Base-by-base conservation (phyloP, 768 basidiomycete species). In the Lentinula edodes region DNA sequence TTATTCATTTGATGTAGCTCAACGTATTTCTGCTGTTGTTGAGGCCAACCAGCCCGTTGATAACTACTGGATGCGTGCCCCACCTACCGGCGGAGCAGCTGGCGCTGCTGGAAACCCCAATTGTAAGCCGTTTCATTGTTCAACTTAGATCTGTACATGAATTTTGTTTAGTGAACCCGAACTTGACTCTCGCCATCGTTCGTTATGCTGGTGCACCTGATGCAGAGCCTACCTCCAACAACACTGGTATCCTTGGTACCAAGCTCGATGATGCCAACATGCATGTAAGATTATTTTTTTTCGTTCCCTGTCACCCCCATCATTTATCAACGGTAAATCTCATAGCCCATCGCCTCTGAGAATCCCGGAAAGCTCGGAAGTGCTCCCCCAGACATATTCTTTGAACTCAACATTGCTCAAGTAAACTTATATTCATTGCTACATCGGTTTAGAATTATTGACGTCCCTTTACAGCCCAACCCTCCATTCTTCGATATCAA, bases 111-210 rank as follows among this genome's bases (percentile, higher is more conserved):
- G 52, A n/a, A 71, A 72, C 9, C 66, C 73, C 61, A 77, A 74
- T 62, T 18, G 2, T 7, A 0, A 39, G 23, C 41, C 12, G 52
- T 20, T 23, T n/a, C 12, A 18, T 32, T 18, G 6, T 28, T 28
- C 6, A 15, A 60, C 28, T 12, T 63, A 39, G 16, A n/a, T 12
- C 23, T 28, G 58, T 20, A 28, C 42, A 39, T 5, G 57, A 48
- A 18, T 35, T 16, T 12, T 52, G 23, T 62, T 16, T 46, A 66
- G 66, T 66, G 63, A 57, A 71, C 55, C 62, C 68, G n/a, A 62
- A 62, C 53, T 64, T 67, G 18, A 74, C 71, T 52, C 66, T 66
- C 45, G 79, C 78, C 10, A 78, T 80, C 60, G 57, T 80, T 41
- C 72, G 76, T 39, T 80, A 80, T 58, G 62, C 23, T 3, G 64